Evolutionary conservation across 2,329 filamentous ascomycete species (phyloP).

Genomic region (Xylaria sp.): DNA sequence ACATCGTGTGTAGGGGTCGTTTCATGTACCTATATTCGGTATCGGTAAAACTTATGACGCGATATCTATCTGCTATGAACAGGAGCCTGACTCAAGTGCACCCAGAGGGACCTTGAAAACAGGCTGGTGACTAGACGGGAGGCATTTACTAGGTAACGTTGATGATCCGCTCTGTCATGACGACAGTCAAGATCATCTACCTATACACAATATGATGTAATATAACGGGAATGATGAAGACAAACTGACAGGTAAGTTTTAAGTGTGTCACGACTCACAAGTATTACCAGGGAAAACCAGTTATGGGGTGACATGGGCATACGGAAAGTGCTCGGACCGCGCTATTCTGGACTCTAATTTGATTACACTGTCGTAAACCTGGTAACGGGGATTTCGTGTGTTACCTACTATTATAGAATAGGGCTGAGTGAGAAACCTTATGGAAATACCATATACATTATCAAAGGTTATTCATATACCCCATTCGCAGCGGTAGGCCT

Average conservation of each 20-base stretch:
- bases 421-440: constrained; percentile 6
- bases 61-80: neutral
- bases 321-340: constrained; percentile 17
- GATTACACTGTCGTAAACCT: neutral
- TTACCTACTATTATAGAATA: constrained; percentile 1
- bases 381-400: constrained; percentile 1
- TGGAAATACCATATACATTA: neutral
- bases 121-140: neutral
- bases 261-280: constrained; percentile 8
- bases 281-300: neutral
- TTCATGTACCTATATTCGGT: constrained; percentile 4
- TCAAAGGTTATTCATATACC: neutral
- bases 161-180: neutral
- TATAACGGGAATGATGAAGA: neutral
- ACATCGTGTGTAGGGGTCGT: neutral
- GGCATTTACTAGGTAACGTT: neutral
- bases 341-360: constrained; percentile 4
- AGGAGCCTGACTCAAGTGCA: neutral
- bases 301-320: neutral
- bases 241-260: neutral
- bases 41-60: neutral
- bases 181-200: neutral
- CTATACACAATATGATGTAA: constrained; percentile 12
- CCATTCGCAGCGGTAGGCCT: neutral
- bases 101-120: neutral